Conservation (phyloP, 75 land plant species). For the Azolla pinnata region DNA sequence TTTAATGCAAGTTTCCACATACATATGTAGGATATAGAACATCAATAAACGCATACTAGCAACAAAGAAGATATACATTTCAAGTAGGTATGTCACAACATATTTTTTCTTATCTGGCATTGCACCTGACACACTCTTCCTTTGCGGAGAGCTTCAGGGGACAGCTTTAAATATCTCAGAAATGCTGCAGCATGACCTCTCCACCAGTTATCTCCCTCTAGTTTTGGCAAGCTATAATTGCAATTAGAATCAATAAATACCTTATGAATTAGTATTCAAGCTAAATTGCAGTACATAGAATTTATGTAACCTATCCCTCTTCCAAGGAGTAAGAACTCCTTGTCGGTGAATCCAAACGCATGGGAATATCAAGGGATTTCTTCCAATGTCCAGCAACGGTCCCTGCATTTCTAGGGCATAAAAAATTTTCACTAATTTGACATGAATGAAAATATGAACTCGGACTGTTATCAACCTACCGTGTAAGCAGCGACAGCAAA, state of each 20-base stretch:
- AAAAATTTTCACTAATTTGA: background rate
- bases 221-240: conserved; percentile 47
- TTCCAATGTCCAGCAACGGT: conserved; percentile 72
- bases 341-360: conserved; percentile 85
- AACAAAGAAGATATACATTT: too few species aligned
- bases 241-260: background rate
- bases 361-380: conserved; percentile 66
- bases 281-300: too few species aligned
- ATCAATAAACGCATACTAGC: too few species aligned
- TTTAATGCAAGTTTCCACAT: too few species aligned
- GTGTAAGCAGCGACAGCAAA: conserved; percentile 97
- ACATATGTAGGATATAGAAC: too few species aligned
- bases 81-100: too few species aligned
- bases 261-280: background rate
- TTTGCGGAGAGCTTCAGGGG: conserved; percentile 50
- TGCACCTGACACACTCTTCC: conserved; percentile 74
- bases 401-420: conserved; percentile 42
- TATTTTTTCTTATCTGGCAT: too few species aligned
- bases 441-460: conserved; percentile 4
- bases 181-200: conserved; percentile 91
- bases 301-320: conserved; percentile 46
- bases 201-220: conserved; percentile 96
- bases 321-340: conserved; percentile 72
- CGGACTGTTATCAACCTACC: conserved; percentile 17
- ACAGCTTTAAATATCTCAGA: conserved; percentile 40